A percentile compares a stretch with the other conserved stretches of the same genome.
These are phyloP conservation scores for Panicum virgatum DNA, from an alignment of 202 grass and related monocot species.

Conservation along the genomic window DNA sequence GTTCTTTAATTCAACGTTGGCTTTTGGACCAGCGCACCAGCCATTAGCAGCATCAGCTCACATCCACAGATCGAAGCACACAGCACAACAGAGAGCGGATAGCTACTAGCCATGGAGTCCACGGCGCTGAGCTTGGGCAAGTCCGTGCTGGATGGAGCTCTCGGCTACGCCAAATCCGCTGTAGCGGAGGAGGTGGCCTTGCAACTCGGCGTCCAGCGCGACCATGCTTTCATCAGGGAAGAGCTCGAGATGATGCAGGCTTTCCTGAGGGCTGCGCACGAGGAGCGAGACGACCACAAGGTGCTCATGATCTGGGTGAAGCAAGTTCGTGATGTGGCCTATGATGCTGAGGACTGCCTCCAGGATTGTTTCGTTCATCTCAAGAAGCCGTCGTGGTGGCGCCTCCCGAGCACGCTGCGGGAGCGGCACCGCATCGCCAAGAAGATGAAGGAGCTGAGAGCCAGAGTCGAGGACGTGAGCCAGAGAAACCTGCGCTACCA, in stretches of 20 bases:
- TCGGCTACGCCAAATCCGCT: neutral
- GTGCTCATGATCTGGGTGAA: constrained; percentile 5
- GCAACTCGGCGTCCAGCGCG: neutral
- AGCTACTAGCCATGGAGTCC: neutral
- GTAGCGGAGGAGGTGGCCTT: neutral
- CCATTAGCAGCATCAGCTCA: neutral
- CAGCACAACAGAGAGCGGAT: neutral
- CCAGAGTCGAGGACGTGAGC: neutral
- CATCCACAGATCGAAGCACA: neutral
- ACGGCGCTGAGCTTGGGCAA: neutral
- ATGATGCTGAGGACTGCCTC: neutral
- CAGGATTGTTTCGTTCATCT: neutral
- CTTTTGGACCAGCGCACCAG: neutral
- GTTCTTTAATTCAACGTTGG: neutral
- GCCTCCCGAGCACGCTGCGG: neutral
- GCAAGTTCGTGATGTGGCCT: neutral
- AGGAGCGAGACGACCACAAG: neutral
- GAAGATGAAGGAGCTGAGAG: constrained; percentile 8
- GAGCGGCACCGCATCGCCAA: neutral
- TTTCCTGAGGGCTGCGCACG: neutral
- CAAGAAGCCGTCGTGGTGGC: neutral
- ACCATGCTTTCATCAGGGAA: constrained; percentile 2
- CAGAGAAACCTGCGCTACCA: neutral
- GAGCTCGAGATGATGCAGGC: constrained; percentile 3
- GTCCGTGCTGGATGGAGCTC: neutral